Evolutionary conservation across 148 eudicot species (phyloP), one percentile per base, ranked within the genome.

Genomic region (Beta vulgaris): DNA sequence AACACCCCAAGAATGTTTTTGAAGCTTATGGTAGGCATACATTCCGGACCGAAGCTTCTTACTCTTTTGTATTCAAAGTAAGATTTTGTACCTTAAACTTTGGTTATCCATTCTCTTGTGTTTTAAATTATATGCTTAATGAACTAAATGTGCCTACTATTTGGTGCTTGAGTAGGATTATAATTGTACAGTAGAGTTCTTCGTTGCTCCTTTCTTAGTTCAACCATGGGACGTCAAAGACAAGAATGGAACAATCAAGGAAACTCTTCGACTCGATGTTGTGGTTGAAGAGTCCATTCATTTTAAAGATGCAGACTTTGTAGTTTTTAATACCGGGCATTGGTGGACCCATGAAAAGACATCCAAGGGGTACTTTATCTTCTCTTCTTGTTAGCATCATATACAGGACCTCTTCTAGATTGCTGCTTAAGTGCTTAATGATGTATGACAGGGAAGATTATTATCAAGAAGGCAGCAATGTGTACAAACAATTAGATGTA

Each of bases 291-390:
- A 91, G 35, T 86, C 97, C 2, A 74, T 77, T 34, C 86, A 87
- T 40, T 92, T 85, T 62, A 92, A 91, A 73, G 72, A 42, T 25
- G 99, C 97, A 0, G 99, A 95, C 63, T 64, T 89, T 71, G 21
- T 95, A 44, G 68, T 95, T 69, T 95, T 92, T 79, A 95, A 95
- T 75, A 95, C 99, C 0, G 99, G 99, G 19, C 99, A 95, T 72
- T 95, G 99, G 99, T 95, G 99, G 99, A 95, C 97, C 66, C 97
- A 95, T 79, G 88, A 87, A 23, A 95, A 95, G 73, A 92, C 96
- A 73, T 87, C 97, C 1, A 75, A 78, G 68, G 98, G 98, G 98
- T 94, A 88, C 72, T 37, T 57, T n/a, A 18, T 71, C 16, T 26
- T 31, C 46, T 49, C 23, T 60, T 69, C 7, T 13, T n/a, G 23